Evolutionary conservation across 441 rosid genomes (phyloP), one percentile per base, ranked within the genome.

Genomic region (Raphanus hybrid): DNA sequence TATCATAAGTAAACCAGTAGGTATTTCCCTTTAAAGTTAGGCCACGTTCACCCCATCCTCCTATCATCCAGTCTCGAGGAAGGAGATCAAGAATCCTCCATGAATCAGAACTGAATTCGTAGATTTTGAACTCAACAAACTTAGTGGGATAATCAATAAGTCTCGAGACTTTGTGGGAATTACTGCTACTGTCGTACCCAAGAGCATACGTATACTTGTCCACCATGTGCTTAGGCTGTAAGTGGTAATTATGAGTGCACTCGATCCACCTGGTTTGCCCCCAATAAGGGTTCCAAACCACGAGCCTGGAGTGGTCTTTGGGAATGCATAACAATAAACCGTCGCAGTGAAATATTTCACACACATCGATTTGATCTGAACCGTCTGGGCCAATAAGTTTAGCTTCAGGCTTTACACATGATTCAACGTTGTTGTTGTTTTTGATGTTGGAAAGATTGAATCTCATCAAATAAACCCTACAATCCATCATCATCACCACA

Each of bases 251-350:
- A 66, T 41, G 6, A 5, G 11, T 41, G 8, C 16, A 15, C 34
- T 65, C 34, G 15, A 68, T 5, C 41, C 71, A 50, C 41, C 14
- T 6, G 26, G 60, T 50, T 68, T 50, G 43, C 8, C 61, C 43
- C 43, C 8, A 68, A 20, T 55, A 57, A 0, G 64, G 73, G 3
- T 55, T 69, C 64, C 64, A 55, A 55, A 69, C 73, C 45, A 69
- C 20, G 20, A 69, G 11, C 34, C 35, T 55, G 39, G 63, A 2
- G n/a, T 3, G 2, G 18, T 69, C 11, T 39, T 59, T 5, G 5
- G 26, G 6, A 5, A 55, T 8, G 74, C 74, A 59, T 59, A 71
- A 71, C 8, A 62, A 5, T 61, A 71, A 15, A 62, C 75, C 41
- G 2, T 67, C 14, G 43, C 71, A 67, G 0, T 67, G 60, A 27